Conservation (phyloP, 2,329 filamentous ascomycete genomes). For the Penicillium brasilianum region DNA sequence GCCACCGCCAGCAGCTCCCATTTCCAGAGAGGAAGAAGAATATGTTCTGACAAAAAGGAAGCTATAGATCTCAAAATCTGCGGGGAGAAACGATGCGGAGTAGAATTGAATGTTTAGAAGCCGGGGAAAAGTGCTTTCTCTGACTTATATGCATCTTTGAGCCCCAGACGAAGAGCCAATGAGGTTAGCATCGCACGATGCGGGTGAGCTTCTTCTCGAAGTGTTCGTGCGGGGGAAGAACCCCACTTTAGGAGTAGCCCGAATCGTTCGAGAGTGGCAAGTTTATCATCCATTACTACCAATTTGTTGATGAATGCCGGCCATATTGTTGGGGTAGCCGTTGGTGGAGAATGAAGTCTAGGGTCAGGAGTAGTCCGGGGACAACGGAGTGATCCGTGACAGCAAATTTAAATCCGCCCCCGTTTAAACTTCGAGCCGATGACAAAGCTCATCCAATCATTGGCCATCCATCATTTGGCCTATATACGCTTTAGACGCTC, state of each 20-base stretch:
- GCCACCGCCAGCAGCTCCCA: conserved; percentile 25
- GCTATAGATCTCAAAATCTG: not conserved
- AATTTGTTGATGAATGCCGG: not conserved
- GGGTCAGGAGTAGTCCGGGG: not conserved
- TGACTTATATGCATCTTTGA: not conserved
- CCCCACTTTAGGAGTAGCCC: not conserved
- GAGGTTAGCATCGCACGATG: not conserved
- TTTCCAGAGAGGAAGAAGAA: not conserved
- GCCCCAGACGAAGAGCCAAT: no score
- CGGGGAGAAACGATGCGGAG: not conserved
- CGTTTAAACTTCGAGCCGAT: not conserved
- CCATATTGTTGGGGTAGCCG: not conserved
- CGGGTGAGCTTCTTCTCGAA: not conserved
- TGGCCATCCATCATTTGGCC: no score
- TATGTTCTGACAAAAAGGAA: not conserved
- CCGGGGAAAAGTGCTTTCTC: not conserved
- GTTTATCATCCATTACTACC: not conserved
- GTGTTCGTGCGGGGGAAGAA: not conserved
- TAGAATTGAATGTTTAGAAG: not conserved
- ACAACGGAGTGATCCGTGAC: not conserved
- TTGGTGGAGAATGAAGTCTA: not conserved
- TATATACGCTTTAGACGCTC: no score
- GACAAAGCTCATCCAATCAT: no score
- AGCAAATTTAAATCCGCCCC: not conserved
- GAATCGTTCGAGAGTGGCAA: not conserved